Base-by-base conservation (phyloP, 495 filamentous ascomycete species). In the Astrothelium macrocarpum region DNA sequence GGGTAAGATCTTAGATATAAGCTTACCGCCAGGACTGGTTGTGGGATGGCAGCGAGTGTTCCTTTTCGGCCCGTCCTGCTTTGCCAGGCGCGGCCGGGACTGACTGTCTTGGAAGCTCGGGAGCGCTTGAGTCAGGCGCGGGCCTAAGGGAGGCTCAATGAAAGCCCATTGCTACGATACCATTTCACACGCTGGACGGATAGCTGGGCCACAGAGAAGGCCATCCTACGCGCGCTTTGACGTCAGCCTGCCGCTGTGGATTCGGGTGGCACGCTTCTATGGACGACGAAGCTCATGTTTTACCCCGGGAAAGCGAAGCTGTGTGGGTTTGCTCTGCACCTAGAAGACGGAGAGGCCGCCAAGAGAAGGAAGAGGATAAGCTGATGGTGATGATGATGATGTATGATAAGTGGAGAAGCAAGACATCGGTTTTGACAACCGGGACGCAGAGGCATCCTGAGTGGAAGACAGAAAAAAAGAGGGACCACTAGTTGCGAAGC, bases 1-100 rank as follows among this genome's bases (percentile, higher is more conserved):
- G 49, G 49, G 49, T 56, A 16, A 56, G 49, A 56, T 56, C 49
- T 56, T 56, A 56, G 49, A 56, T 56, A 56, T 56, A 56, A 56
- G 49, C 49, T 56, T 56, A 56, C 49, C 49, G 29, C 49, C 26
- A 56, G 16, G 23, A 56, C 49, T 56, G 49, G 25, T 56, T 16
- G 2, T 29, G 34, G 49, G 29, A 9, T 4, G 25, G 23, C 25
- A 29, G 26, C n/a, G n/a, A 5, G 9, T 56, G 5, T 0, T 28
- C 23, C 29, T 56, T 29, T 16, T n/a, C 14, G 49, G 49, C 49
- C 5, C 34, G 34, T 39, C 20, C 25, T 56, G n/a, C 25, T 9
- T 29, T 56, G 7, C 12, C 49, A 56, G 49, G 14, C 34, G 14
- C 34, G 34, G 34, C 34, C 20, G 49, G 12, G 49, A 11, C 49